Evolutionary conservation across 805 yeast species (phyloP), one percentile per base, ranked within the genome.

Genomic region (Brettanomyces nanus): DNA sequence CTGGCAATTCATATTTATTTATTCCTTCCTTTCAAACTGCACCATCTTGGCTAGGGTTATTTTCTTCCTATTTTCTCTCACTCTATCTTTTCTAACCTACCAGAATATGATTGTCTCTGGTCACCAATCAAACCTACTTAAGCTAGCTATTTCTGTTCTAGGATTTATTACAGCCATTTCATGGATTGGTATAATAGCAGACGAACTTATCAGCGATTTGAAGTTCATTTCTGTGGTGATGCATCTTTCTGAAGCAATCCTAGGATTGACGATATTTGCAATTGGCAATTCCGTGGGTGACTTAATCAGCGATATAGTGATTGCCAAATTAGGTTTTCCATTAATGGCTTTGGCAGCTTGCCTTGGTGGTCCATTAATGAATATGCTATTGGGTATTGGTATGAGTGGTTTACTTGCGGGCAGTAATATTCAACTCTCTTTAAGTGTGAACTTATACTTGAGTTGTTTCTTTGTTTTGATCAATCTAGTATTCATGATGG

Each of bases 331-430:
- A 69, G 95, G 95, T 0, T 78, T 75, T 61, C 85, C 95, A 0
- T 69, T 82, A 33, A 83, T 90, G 83, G 97, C 97, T 0, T 65
- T 92, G n/a, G 84, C 92, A 21, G 96, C 97, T 0, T 89, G 97
- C 52, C 82, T 89, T 56, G 97, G 97, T 0, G 86, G 96, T 1
- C 97, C 97, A 0, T 60, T 90, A 40, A 56, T 92, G 30, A 81
- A 87, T 37, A 63, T 82, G 31, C 62, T 92, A 9, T 66, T 89
- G 28, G 95, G 97, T 0, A 62, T 90, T 42, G 96, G 97, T 0
- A 51, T 80, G 4, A 81, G 84, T 47, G 87, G 90, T 0, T 43
- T 85, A 25, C 42, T 77, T 1, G 59, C 71, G 6, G 56, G 51
- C 6, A 59, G 66, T 30, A 9, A 33, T 19, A 50, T 47, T 6